Conservation (phyloP, 495 filamentous ascomycete genomes). For the Podospora appendiculata region DNA sequence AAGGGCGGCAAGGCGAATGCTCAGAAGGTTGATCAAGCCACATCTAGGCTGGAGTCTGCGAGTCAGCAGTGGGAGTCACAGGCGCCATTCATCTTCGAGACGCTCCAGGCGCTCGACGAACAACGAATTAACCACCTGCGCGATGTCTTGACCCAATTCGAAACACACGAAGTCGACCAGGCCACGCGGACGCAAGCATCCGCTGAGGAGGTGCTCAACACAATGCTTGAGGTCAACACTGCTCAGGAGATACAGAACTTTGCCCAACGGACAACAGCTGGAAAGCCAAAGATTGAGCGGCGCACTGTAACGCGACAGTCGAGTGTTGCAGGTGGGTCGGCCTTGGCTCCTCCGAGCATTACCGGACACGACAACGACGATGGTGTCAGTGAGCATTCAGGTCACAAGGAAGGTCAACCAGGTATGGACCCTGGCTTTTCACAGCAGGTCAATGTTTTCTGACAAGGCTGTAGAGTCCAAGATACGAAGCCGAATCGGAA, state of each 20-base stretch:
- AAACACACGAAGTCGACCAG: slow-evolving; percentile 88
- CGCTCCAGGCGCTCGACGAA: slow-evolving; percentile 87
- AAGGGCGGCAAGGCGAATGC: slow-evolving; percentile 72
- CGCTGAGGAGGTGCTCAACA: slow-evolving; percentile 75
- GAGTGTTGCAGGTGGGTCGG: slow-evolving; percentile 25
- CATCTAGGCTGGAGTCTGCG: slow-evolving; percentile 66
- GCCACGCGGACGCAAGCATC: slow-evolving; percentile 68
- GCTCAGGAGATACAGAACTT: slow-evolving; percentile 87
- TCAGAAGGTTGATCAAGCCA: slow-evolving; percentile 73
- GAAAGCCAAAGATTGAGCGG: slow-evolving; percentile 42
- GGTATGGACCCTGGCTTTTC: slow-evolving; percentile 22
- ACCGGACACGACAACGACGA: slow-evolving; percentile 39
- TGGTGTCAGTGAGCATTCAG: slow-evolving; percentile 52
- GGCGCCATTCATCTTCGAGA: slow-evolving; percentile 92
- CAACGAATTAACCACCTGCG: slow-evolving; percentile 82
- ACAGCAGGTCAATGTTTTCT: neutral
- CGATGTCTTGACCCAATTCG: slow-evolving; percentile 83
- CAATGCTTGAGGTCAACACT: slow-evolving; percentile 81
- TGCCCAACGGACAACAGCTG: slow-evolving; percentile 41
- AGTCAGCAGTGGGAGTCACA: slow-evolving; percentile 88
- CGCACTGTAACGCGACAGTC: slow-evolving; percentile 30
- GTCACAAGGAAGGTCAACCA: slow-evolving; percentile 38
- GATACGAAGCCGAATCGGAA: slow-evolving; percentile 62
- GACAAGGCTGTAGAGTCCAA: slow-evolving; percentile 30
- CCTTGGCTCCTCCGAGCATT: slow-evolving; percentile 20